Evolutionary conservation across 495 filamentous ascomycete genomes (phyloP), one percentile per base, ranked within the genome.

Genomic region (Bacidia gigantensis): DNA sequence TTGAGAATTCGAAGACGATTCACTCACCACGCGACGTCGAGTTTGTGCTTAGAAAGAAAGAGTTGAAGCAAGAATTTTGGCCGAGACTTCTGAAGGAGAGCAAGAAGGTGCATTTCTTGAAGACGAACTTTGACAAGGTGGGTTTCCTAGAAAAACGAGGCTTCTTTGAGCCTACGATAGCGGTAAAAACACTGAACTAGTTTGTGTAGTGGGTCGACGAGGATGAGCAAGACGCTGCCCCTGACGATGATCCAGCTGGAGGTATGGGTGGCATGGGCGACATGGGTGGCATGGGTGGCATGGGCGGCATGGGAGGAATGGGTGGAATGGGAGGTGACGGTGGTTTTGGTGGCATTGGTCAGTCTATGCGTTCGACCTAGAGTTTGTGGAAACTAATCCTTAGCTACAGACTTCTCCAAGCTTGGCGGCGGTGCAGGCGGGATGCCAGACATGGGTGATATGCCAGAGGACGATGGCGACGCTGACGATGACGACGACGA

Each of bases 121-220:
- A 95, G 86, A 98, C 92, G 59, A 83, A 98, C 68, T 98, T 98
- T 62, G 87, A 96, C 71, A 97, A 97, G 80, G 83, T 86, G 69
- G 52, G 73, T 65, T 32, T 3, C 24, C 12, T n/a, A n/a, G n/a
- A n/a, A n/a, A n/a, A n/a, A n/a, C n/a, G n/a, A n/a, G n/a, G n/a
- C n/a, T n/a, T n/a, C n/a, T n/a, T n/a, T n/a, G n/a, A n/a, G n/a
- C n/a, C n/a, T n/a, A n/a, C n/a, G 39, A 17, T 20, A 39, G 32
- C 24, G 0, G 44, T 60, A 53, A 54, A 42, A 29, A 10, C 42
- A 21, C 26, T 5, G 40, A 14, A 3, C 2, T 2, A 23, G 10
- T 12, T 25, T 0, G 25, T 46, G 1, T 55, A 87, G 88, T 98
- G 93, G 93, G 89, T 98, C 59, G 93, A 97, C 66, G 92, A 97